phyloP scores from a whole-genome alignment of 805 yeast genomes.

The Lachancea mirantina region DNA sequence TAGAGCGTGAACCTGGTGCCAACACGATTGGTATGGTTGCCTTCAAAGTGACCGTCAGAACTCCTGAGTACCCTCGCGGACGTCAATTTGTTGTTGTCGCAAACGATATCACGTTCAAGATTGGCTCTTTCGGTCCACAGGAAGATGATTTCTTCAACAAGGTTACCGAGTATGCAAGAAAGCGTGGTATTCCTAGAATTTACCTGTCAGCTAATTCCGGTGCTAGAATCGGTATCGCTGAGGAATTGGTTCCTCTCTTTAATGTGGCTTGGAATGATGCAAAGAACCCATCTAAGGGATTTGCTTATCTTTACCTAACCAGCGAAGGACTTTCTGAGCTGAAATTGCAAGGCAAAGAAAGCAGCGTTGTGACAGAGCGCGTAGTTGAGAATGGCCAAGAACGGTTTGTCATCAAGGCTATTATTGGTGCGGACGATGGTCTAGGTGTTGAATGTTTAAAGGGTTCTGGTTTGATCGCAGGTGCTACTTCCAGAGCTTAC shows the following conservation, averaged over 20 bases:
- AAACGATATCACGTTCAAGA: constrained; percentile 94
- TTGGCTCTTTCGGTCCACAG: constrained; percentile 97
- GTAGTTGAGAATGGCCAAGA: constrained; percentile 79
- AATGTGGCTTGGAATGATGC: constrained; percentile 90
- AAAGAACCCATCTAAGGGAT: constrained; percentile 72
- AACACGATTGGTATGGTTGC: constrained; percentile 97
- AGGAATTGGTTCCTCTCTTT: constrained; percentile 82
- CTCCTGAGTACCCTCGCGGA: constrained; percentile 96
- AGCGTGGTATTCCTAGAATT: constrained; percentile 88
- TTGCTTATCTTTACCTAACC: constrained; percentile 77
- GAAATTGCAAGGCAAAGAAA: constrained; percentile 51
- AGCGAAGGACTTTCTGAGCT: constrained; percentile 54
- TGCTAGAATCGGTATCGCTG: constrained; percentile 98
- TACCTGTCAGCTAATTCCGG: constrained; percentile 98
- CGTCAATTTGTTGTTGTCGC: constrained; percentile 91
- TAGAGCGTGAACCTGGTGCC: constrained; percentile 93
- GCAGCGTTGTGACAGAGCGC: constrained; percentile 65
- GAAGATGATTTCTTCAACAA: constrained; percentile 90
- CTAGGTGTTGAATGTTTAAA: constrained; percentile 96
- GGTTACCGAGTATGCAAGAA: constrained; percentile 87
- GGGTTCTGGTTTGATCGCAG: constrained; percentile 98
- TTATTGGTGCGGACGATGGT: constrained; percentile 93
- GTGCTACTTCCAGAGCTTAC: constrained; percentile 96
- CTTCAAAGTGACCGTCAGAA: constrained; percentile 80
- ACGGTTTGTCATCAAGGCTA: constrained; percentile 72